phyloP scores from a whole-genome alignment of 306 rosid species.

The Glycine latifolia region DNA sequence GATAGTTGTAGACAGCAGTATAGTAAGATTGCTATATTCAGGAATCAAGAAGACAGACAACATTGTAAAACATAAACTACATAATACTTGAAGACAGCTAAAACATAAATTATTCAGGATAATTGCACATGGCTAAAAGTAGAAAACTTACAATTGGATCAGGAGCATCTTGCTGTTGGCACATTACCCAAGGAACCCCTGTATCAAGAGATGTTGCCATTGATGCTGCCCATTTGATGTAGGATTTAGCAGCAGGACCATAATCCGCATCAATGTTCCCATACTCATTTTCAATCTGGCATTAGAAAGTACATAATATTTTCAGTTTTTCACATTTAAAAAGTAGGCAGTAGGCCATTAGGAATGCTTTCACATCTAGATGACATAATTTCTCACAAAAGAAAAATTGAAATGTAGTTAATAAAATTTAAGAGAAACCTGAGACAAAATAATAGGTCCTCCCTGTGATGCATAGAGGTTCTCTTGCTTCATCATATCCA shows the following conservation, averaged over 20 bases:
- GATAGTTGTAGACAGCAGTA: not conserved
- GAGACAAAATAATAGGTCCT: slow-evolving; percentile 93
- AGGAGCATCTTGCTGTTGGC: slow-evolving; percentile 91
- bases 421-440: slow-evolving; percentile 57
- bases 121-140: not conserved
- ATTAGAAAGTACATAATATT: slow-evolving; percentile 9
- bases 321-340: not conserved
- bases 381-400: not conserved
- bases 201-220: slow-evolving; percentile 90
- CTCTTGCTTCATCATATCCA: slow-evolving; percentile 85
- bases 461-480: slow-evolving; percentile 90
- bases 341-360: not conserved
- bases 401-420: not conserved
- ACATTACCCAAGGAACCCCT: slow-evolving; percentile 99
- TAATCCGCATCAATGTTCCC: slow-evolving; percentile 61
- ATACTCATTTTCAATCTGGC: slow-evolving; percentile 91
- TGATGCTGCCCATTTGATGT: slow-evolving; percentile 83
- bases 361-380: not conserved
- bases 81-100: not conserved
- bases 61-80: not conserved
- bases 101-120: not conserved
- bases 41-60: slow-evolving; percentile 4
- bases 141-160: slow-evolving; percentile 79
- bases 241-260: slow-evolving; percentile 77
- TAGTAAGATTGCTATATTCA: not conserved